phyloP scores from a whole-genome alignment of 208 protist genomes.

The Leishmania martiniquensis region DNA sequence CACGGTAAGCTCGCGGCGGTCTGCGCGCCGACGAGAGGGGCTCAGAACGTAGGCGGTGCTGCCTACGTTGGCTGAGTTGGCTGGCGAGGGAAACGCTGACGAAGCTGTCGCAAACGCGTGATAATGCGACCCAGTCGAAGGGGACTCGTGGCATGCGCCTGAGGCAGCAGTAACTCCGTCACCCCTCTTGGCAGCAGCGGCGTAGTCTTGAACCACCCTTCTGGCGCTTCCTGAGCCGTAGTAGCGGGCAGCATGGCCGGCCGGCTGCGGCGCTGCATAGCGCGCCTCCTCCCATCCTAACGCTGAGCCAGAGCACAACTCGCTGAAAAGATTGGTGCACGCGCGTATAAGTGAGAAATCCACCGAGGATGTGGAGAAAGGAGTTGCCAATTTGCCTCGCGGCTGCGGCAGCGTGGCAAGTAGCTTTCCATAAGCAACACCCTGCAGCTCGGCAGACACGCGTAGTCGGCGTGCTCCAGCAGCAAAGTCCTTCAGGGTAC shows the following conservation, averaged over 20 bases:
- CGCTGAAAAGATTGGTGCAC: conserved; percentile 5
- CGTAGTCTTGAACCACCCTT: background rate
- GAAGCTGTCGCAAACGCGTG: background rate
- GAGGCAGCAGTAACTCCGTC: background rate
- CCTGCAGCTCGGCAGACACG: conserved; percentile 19
- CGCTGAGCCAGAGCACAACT: background rate
- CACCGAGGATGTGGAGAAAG: background rate
- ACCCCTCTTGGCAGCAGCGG: background rate
- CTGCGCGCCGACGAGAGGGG: conserved; percentile 1
- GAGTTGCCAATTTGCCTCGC: background rate
- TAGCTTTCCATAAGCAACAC: conserved; percentile 31
- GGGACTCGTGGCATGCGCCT: background rate
- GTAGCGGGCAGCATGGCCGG: too few species aligned
- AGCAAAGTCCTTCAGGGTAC: conserved; percentile 5
- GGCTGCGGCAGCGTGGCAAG: conserved; percentile 10
- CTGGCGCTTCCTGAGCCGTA: background rate
- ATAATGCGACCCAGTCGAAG: background rate
- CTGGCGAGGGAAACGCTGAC: background rate
- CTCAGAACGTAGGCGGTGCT: background rate
- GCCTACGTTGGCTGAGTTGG: background rate
- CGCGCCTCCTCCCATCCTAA: background rate
- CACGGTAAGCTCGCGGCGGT: background rate
- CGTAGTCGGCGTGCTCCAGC: conserved; percentile 9
- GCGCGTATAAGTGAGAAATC: conserved; percentile 19
- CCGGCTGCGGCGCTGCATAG: background rate